Conservation (phyloP, 2,329 filamentous ascomycete species). For the Boeremia exigua region DNA sequence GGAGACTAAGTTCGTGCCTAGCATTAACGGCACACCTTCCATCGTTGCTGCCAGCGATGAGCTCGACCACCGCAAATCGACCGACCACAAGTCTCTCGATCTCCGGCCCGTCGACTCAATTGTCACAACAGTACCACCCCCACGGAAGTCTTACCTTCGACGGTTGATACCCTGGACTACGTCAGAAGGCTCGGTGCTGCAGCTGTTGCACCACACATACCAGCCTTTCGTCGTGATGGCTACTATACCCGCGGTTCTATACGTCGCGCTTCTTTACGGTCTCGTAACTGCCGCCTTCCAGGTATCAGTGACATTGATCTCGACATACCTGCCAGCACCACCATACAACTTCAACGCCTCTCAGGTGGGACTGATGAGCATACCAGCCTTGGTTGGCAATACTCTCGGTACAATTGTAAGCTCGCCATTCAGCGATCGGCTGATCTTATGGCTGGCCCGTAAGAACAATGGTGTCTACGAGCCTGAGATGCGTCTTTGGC, state of each 20-base stretch:
- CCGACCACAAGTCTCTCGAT: conserved; percentile 1
- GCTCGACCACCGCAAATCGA: neutral
- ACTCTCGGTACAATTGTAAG: conserved; percentile 42
- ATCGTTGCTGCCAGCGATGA: neutral
- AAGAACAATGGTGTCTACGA: conserved; percentile 58
- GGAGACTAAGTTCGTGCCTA: conserved; percentile 31
- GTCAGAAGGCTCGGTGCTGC: conserved; percentile 4
- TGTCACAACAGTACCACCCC: neutral
- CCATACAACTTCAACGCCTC: conserved; percentile 52
- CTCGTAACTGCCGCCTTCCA: conserved; percentile 12
- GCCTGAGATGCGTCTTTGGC: conserved; percentile 56
- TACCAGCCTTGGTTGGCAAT: conserved; percentile 46
- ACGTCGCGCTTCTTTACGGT: conserved; percentile 14
- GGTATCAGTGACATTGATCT: conserved; percentile 8
- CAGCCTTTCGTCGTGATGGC: conserved; percentile 12
- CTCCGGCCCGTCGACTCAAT: conserved; percentile 10
- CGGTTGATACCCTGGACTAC: conserved; percentile 5
- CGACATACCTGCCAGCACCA: conserved; percentile 4
- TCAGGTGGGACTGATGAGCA: conserved; percentile 50
- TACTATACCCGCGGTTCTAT: conserved; percentile 10
- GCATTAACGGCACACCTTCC: conserved; percentile 14
- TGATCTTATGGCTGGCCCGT: conserved; percentile 50
- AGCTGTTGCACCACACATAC: conserved; percentile 5
- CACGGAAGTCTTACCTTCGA: conserved; percentile 10
- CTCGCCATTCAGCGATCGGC: conserved; percentile 39